Evolutionary conservation across 75 land plant genomes (phyloP), one percentile per base, ranked within the genome.

Genomic region (Selaginella tamariscina): DNA sequence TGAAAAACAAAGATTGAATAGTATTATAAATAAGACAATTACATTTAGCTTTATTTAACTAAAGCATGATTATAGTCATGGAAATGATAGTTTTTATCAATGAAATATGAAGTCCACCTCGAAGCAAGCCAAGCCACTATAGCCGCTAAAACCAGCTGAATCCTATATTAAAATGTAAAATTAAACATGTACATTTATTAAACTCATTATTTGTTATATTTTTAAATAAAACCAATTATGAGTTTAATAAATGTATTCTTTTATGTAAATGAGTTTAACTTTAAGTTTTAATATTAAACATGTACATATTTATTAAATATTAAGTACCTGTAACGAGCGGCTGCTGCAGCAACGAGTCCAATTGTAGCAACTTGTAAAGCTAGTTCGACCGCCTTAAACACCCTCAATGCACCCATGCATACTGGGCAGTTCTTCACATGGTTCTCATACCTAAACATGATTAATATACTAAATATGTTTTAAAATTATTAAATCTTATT

Each of bases 61-160:
- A 79, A 68, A 54, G 84, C 95, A 79, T 89, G 95, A 32, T 80
- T 80, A 55, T 89, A 93, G 69, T 93, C 98, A 76, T 93, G 98
- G 77, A 68, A 93, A 67, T 86, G 80, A 79, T 84, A 92, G 56
- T 9, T 86, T 69, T 89, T 92, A 70, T 82, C 62, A 32, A 88
- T 79, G 72, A 89, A 89, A 64, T 79, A 77, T 27, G 87, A 66
- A 30, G 88, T 56, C 94, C 87, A 92, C 31, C 65, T 80, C 0
- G 98, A 93, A 55, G 83, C 76, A 0, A 78, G 54, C 44, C 72
- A 81, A 49, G 79, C 82, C 24, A 77, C 1, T 0, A 92, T 64
- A 24, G 95, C 86, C 1, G 54, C 11, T 1, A 72, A 57, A 1
- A 93, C 79, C 24, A 89, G 32, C 1, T 75, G 24, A 28, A 62